These are phyloP conservation scores for Durio zibethinus DNA, from an alignment of 345 rosid genomes.

Conservation along the genomic window DNA sequence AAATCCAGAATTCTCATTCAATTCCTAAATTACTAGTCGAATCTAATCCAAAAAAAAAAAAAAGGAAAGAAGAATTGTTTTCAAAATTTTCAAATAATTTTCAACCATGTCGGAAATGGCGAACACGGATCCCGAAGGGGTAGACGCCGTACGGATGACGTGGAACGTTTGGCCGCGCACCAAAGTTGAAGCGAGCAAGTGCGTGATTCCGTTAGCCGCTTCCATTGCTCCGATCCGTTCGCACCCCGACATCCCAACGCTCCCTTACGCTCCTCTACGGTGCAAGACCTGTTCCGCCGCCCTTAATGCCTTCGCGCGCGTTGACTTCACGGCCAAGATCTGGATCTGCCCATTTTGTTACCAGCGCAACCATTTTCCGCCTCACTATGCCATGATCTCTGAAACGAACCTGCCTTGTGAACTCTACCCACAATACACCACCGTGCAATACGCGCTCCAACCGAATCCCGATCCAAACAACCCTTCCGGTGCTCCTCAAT, in stretches of 20 bases:
- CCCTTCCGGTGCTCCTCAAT: constrained; percentile 17
- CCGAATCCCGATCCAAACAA: constrained; percentile 37
- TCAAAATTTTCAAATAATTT: background rate
- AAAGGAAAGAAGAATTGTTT: constrained; percentile 27
- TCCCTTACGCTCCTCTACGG: constrained; percentile 80
- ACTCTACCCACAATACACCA: constrained; percentile 81
- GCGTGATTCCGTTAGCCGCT: constrained; percentile 95
- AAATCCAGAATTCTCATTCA: background rate
- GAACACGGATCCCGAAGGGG: constrained; percentile 80
- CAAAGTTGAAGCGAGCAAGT: constrained; percentile 97
- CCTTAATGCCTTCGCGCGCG: constrained; percentile 71
- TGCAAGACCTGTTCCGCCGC: constrained; percentile 74
- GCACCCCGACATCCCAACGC: constrained; percentile 66
- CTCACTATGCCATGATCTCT: constrained; percentile 76
- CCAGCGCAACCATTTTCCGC: constrained; percentile 78
- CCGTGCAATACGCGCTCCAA: constrained; percentile 66
- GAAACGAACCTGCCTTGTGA: constrained; percentile 85
- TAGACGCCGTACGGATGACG: constrained; percentile 93
- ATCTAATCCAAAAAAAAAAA: background rate
- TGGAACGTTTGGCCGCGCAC: constrained; percentile 99
- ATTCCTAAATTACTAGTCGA: background rate
- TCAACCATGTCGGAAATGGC: constrained; percentile 80
- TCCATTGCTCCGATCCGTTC: constrained; percentile 80
- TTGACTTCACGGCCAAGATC: constrained; percentile 84
- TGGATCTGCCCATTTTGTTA: constrained; percentile 98